Evolutionary conservation across 176 grass and related monocot genomes (phyloP).

Genomic region (Hyparrhenia diplandra): DNA sequence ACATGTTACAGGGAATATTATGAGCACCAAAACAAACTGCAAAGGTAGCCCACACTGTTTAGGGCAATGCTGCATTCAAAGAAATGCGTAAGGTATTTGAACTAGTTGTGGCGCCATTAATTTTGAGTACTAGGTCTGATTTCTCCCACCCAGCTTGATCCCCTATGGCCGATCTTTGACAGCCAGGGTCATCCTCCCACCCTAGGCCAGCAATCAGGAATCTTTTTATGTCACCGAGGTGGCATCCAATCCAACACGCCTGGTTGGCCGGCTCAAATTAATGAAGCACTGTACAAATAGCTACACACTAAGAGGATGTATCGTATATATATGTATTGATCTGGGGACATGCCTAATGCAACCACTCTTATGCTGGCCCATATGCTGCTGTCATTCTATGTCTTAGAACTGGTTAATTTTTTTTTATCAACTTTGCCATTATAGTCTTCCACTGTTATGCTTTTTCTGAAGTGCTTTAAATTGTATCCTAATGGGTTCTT

Average conservation of each 20-base stretch:
- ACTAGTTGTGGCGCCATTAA: not conserved
- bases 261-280: not conserved
- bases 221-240: not conserved
- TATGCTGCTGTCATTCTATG: not conserved
- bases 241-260: not conserved
- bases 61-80: no score
- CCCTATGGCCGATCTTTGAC: not conserved
- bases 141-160: not conserved
- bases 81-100: not conserved
- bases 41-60: no score
- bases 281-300: not conserved
- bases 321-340: not conserved
- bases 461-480: constrained; percentile 3
- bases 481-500: not conserved
- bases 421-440: not conserved
- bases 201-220: not conserved
- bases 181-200: not conserved
- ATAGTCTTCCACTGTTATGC: not conserved
- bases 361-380: not conserved
- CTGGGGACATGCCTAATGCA: not conserved
- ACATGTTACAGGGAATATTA: no score
- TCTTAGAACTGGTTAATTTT: not conserved
- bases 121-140: not conserved
- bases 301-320: not conserved
- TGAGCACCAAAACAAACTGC: no score